phyloP scores from a whole-genome alignment of 176 grass and related monocot genomes.

The Carex scoparia region DNA sequence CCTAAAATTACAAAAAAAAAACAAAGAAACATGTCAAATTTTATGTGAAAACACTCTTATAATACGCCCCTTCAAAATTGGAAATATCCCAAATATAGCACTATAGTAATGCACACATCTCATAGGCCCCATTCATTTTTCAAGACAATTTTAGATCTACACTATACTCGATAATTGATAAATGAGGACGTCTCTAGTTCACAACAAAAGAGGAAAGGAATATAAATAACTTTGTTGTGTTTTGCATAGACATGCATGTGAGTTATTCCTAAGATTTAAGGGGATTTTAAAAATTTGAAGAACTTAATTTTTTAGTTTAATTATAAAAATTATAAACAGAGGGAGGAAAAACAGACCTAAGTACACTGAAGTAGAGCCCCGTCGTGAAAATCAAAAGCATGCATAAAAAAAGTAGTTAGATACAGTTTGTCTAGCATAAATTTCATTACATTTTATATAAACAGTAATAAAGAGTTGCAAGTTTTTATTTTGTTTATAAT shows the following conservation, averaged over 20 bases:
- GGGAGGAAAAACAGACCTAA: background rate
- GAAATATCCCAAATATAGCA: slow-evolving; percentile 11
- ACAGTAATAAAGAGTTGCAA: background rate
- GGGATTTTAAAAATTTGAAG: background rate
- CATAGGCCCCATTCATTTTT: background rate
- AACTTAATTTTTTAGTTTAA: background rate
- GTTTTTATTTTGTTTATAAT: background rate
- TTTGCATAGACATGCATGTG: background rate
- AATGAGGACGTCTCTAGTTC: background rate
- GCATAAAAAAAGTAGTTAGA: background rate
- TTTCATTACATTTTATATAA: background rate
- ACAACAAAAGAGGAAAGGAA: background rate
- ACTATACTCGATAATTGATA: background rate
- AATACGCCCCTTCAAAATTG: background rate
- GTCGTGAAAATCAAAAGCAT: slow-evolving; percentile 6
- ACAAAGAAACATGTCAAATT: slow-evolving; percentile 8
- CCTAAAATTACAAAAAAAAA: slow-evolving; percentile 42
- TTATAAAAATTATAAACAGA: background rate
- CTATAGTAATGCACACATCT: background rate
- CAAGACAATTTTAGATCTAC: background rate
- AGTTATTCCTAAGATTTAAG: background rate
- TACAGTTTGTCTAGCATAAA: background rate
- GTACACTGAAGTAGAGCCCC: slow-evolving; percentile 16
- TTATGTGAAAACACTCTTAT: background rate
- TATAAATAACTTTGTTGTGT: background rate